Base-by-base conservation (phyloP, 2,329 filamentous ascomycete species). In the Epichloe elymi region DNA sequence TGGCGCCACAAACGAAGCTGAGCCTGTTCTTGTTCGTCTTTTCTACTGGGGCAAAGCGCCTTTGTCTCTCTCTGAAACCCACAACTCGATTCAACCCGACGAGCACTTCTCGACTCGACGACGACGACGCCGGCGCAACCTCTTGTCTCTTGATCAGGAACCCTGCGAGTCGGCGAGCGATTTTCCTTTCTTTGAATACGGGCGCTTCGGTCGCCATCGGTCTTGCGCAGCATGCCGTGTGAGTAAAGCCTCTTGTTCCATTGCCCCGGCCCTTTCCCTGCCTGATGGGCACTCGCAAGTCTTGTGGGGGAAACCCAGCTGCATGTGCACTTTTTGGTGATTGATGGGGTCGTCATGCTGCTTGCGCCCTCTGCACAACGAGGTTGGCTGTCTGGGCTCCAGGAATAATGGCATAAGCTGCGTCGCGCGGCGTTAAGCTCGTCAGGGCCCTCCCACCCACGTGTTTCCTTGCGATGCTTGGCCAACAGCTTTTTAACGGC, bases 221-320 rank as follows among this genome's bases (percentile, higher is more conserved):
- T 40, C 53, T 48, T 59, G 56, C 57, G 59, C 64, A 59, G 65
- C 59, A 68, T 67, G 66, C 66, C 66, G 56, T 67, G 66, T 68
- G 60, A 67, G 66, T 67, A 41, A 46, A 17, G 19, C 37, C 35
- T 30, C 15, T 37, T 40, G 30, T 33, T 41, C 19, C 19, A 23
- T 45, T 49, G 33, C 23, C 45, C 17, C 26, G 17, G 8, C n/a
- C 20, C 40, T 41, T 53, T 49, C 46, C 50, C 43, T 48, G 46
- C 41, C 46, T 54, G 43, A 48, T 51, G n/a, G 12, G n/a, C 23
- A 8, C 30, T 23, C 14, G 19, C 17, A 8, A 12, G 38, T 35
- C 36, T 49, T 33, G 26, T 40, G 14, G 20, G 26, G 23, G 8
- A 12, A 7, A 17, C 14, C 14, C 36, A n/a, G 33, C 33, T 42